Percentiles rank a stretch among this genome's conserved stretches.
Conservation (phyloP, 2,329 filamentous ascomycete genomes). For the Ophiostoma perfectum region DNA sequence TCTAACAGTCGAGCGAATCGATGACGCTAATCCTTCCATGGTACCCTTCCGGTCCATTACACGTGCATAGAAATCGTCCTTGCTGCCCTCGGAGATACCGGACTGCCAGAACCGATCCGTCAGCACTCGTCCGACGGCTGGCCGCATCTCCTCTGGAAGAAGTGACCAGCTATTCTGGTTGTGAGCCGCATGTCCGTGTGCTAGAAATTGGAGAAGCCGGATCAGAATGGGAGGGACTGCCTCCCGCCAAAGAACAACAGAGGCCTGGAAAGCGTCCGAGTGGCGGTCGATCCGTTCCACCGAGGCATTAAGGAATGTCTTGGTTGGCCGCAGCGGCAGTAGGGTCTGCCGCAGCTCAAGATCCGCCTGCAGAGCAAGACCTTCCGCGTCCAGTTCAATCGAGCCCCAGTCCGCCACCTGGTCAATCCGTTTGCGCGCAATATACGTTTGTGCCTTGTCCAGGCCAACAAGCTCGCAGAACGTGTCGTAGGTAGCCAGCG, state of each 20-base stretch:
- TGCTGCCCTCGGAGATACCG: slow-evolving; percentile 90
- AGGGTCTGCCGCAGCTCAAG: slow-evolving; percentile 70
- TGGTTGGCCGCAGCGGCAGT: slow-evolving; percentile 78
- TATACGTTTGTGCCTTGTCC: slow-evolving; percentile 73
- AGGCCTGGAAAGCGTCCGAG: slow-evolving; percentile 66
- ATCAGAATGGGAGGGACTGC: slow-evolving; percentile 78
- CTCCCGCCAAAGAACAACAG: slow-evolving; percentile 78
- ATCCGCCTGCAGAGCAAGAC: slow-evolving; percentile 69
- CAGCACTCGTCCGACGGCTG: slow-evolving; percentile 73
- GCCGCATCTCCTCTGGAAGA: slow-evolving; percentile 67
- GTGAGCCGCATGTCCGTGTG: slow-evolving; percentile 86
- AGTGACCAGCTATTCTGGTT: slow-evolving; percentile 78
- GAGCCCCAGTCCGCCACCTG: slow-evolving; percentile 77
- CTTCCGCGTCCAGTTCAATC: slow-evolving; percentile 70
- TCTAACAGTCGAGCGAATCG: slow-evolving; percentile 80
- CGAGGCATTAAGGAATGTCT: slow-evolving; percentile 85
- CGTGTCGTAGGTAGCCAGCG: slow-evolving; percentile 66
- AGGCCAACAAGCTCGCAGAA: slow-evolving; percentile 79
- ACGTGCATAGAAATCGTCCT: slow-evolving; percentile 91
- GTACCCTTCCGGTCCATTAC: slow-evolving; percentile 85
- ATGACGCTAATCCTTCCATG: slow-evolving; percentile 88
- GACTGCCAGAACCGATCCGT: slow-evolving; percentile 98
- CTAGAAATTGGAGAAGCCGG: slow-evolving; percentile 76
- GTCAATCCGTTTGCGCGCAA: slow-evolving; percentile 63
- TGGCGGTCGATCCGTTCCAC: slow-evolving; percentile 80